Evolutionary conservation across 179 eudicot species (phyloP).

Genomic region (Silene vulgaris): DNA sequence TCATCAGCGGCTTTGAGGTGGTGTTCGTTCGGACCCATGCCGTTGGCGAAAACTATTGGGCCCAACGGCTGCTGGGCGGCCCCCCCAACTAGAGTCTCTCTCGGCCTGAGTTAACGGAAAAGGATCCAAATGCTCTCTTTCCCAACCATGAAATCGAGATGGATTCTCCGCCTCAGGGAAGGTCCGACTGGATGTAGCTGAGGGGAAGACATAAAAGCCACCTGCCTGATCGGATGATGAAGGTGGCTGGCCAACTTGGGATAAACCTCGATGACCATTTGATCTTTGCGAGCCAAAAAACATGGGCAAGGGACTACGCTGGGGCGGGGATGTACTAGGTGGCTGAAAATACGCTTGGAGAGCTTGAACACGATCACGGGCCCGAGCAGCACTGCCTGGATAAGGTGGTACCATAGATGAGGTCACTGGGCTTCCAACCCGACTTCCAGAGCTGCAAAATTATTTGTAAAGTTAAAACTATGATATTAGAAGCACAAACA

Average conservation of each 20-base stretch:
- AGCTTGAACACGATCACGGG: slow-evolving; percentile 72
- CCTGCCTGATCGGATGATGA: slow-evolving; percentile 64
- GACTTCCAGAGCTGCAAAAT: slow-evolving; percentile 48
- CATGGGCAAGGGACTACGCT: slow-evolving; percentile 44
- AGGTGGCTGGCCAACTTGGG: slow-evolving; percentile 42
- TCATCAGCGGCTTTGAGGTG: slow-evolving; percentile 55
- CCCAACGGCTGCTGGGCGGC: slow-evolving; percentile 43
- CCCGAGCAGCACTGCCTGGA: slow-evolving; percentile 79
- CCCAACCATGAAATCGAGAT: slow-evolving; percentile 51
- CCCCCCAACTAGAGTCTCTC: slow-evolving; percentile 56
- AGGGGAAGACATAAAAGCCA: slow-evolving; percentile 56
- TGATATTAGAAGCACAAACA: neutral
- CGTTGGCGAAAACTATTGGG: slow-evolving; percentile 51
- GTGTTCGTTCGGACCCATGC: slow-evolving; percentile 62
- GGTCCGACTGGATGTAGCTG: slow-evolving; percentile 50
- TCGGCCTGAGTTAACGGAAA: slow-evolving; percentile 45
- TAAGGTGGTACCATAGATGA: slow-evolving; percentile 70
- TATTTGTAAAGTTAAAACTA: neutral
- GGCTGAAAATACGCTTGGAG: slow-evolving; percentile 84
- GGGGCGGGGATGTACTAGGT: slow-evolving; percentile 47
- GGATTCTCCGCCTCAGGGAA: slow-evolving; percentile 53
- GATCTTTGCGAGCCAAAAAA: slow-evolving; percentile 52
- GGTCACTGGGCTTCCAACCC: slow-evolving; percentile 60
- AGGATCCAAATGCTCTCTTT: slow-evolving; percentile 50
- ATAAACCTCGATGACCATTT: slow-evolving; percentile 40